phyloP scores from a whole-genome alignment of 352 stramenopile species.

The Globisporangium spiculum region DNA sequence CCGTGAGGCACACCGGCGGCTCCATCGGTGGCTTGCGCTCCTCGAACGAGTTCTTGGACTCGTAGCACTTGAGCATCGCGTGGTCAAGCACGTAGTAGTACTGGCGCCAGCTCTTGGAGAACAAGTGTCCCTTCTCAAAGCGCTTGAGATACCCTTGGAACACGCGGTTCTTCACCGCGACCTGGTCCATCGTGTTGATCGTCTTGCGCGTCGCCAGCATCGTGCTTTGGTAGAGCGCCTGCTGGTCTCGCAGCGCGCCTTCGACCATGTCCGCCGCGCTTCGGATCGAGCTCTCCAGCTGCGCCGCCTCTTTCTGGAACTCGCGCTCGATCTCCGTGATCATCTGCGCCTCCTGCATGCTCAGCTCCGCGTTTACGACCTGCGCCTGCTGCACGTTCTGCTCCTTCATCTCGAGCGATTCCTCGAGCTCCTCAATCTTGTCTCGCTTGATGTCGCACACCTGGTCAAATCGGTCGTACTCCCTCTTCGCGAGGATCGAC shows the following conservation, averaged over 20 bases:
- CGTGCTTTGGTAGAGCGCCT: slow-evolving; percentile 68
- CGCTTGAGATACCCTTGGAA: slow-evolving; percentile 71
- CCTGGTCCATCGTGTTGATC: slow-evolving; percentile 74
- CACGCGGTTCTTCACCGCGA: slow-evolving; percentile 59
- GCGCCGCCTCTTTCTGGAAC: slow-evolving; percentile 36
- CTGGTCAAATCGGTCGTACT: slow-evolving; percentile 59
- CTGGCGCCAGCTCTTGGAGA: slow-evolving; percentile 74
- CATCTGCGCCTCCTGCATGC: slow-evolving; percentile 42
- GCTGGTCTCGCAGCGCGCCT: slow-evolving; percentile 48
- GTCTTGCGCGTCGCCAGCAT: slow-evolving; percentile 75
- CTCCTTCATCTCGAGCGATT: slow-evolving; percentile 45
- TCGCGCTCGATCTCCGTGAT: slow-evolving; percentile 45
- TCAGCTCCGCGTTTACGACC: slow-evolving; percentile 45
- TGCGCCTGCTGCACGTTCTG: slow-evolving; percentile 43
- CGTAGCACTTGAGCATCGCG: slow-evolving; percentile 62
- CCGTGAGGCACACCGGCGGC: slow-evolving; percentile 48
- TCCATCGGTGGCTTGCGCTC: slow-evolving; percentile 55
- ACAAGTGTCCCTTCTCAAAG: slow-evolving; percentile 71
- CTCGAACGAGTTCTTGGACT: slow-evolving; percentile 72
- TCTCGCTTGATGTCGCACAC: slow-evolving; percentile 49
- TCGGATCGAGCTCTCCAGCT: slow-evolving; percentile 38
- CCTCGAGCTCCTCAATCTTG: slow-evolving; percentile 48
- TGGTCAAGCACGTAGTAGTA: slow-evolving; percentile 78
- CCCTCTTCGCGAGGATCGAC: slow-evolving; percentile 38
- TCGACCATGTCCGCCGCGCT: slow-evolving; percentile 44